These are phyloP conservation scores for Antitrichia curtipendula DNA, from an alignment of 225 moss, liverwort and hornwort genomes.

Conservation along the genomic window DNA sequence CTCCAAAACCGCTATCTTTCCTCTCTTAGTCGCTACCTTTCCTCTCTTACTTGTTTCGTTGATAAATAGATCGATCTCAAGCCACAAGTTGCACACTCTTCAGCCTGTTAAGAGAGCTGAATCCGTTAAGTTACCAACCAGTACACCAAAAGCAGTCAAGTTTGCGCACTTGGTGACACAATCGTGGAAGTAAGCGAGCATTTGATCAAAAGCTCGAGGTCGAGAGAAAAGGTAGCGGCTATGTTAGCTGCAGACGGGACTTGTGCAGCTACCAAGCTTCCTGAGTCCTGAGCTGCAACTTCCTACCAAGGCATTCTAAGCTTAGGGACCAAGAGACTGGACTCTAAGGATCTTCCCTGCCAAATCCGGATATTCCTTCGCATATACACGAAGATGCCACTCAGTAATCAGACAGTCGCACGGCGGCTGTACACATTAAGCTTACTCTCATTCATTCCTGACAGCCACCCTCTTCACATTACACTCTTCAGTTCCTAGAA, in stretches of 20 bases:
- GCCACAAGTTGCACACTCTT: background rate
- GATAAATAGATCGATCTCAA: background rate
- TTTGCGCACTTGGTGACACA: background rate
- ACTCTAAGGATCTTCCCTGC: background rate
- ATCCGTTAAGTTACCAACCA: background rate
- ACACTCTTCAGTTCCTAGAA: background rate
- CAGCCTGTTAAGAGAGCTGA: background rate
- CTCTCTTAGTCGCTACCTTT: too few species aligned
- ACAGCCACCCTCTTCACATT: background rate
- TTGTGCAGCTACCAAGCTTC: background rate
- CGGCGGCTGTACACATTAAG: background rate
- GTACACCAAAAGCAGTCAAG: background rate
- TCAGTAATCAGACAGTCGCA: background rate
- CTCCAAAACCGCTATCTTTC: too few species aligned
- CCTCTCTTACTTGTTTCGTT: background rate
- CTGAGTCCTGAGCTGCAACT: background rate
- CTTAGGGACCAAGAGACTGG: background rate
- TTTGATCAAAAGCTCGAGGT: background rate
- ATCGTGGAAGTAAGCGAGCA: background rate
- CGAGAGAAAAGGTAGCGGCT: background rate
- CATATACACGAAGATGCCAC: background rate
- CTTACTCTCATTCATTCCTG: background rate
- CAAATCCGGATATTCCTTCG: slow-evolving; percentile 6
- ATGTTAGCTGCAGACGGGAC: background rate
- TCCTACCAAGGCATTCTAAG: background rate